A percentile compares a stretch with the other conserved stretches of the same genome.
These are phyloP conservation scores for Terfezia claveryi DNA, from an alignment of 495 filamentous ascomycete genomes.

Conservation along the genomic window DNA sequence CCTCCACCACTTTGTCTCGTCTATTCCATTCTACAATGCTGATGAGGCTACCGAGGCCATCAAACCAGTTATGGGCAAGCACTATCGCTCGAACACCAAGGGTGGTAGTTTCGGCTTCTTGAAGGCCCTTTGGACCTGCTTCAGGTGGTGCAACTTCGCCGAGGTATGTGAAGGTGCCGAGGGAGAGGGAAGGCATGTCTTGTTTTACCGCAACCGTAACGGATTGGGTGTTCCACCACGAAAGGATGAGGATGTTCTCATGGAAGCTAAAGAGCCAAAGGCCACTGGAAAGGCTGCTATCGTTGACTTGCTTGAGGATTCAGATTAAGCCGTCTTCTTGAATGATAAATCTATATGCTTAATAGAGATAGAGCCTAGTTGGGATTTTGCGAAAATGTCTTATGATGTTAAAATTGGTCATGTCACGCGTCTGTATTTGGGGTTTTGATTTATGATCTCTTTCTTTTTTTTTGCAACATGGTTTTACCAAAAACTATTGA, in stretches of 20 bases:
- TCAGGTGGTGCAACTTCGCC: conserved; percentile 58
- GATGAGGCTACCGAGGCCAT: conserved; percentile 74
- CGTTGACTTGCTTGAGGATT: neutral
- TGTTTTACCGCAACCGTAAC: conserved; percentile 62
- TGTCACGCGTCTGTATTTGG: too few relatives aligned
- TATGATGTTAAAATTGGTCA: too few relatives aligned
- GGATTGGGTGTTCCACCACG: conserved; percentile 41
- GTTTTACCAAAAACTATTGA: too few relatives aligned
- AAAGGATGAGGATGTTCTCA: neutral
- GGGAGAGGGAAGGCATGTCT: conserved; percentile 40
- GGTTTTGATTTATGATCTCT: too few relatives aligned
- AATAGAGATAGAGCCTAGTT: too few relatives aligned
- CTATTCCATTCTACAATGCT: conserved; percentile 78
- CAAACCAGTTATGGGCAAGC: conserved; percentile 56
- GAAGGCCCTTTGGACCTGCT: conserved; percentile 38
- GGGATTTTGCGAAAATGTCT: too few relatives aligned
- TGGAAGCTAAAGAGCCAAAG: neutral
- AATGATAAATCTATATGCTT: neutral
- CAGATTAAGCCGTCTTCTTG: neutral
- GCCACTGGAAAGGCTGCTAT: neutral
- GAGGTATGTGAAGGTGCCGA: conserved; percentile 42
- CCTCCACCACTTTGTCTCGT: conserved; percentile 65
- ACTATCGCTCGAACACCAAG: conserved; percentile 48
- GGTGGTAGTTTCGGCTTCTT: conserved; percentile 43
- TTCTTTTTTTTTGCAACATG: too few relatives aligned